Evolutionary conservation across 1,139 yeast species (phyloP).

Genomic region (Pichia sp.): DNA sequence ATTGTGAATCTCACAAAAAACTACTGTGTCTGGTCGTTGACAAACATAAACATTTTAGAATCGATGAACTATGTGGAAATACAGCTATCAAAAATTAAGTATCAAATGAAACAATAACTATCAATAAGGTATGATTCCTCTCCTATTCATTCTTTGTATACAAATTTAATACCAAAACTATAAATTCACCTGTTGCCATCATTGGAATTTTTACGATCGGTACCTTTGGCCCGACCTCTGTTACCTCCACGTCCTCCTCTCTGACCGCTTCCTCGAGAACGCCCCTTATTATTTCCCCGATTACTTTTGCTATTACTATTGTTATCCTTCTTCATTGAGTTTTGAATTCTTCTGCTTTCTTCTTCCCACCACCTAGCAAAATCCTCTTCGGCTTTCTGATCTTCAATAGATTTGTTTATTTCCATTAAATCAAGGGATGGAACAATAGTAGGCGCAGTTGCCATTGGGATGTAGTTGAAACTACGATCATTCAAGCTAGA

Average conservation of each 20-base stretch:
- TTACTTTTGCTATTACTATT: background rate
- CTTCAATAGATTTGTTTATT: conserved; percentile 40
- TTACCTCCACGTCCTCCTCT: conserved; percentile 1
- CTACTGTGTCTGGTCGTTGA: no score
- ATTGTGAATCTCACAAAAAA: no score
- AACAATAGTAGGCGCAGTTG: background rate
- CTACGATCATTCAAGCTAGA: background rate
- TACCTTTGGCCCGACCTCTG: conserved; percentile 3
- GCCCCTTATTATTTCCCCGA: conserved; percentile 1
- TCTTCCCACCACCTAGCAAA: conserved; percentile 80
- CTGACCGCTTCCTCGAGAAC: background rate
- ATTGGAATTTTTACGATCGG: background rate
- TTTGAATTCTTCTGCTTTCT: conserved; percentile 55
- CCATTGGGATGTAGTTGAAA: background rate
- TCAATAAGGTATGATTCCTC: no score
- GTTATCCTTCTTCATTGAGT: conserved; percentile 28
- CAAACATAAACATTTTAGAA: no score
- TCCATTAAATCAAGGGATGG: background rate
- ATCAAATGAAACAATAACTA: no score
- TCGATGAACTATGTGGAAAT: no score
- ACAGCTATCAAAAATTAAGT: no score
- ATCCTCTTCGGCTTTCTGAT: conserved; percentile 71
- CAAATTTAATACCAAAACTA: no score
- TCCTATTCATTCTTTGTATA: background rate
- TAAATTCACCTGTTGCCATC: no score